Evolutionary conservation across 108 stramenopile species (phyloP).

Genomic region (Discostella pseudostelligera): DNA sequence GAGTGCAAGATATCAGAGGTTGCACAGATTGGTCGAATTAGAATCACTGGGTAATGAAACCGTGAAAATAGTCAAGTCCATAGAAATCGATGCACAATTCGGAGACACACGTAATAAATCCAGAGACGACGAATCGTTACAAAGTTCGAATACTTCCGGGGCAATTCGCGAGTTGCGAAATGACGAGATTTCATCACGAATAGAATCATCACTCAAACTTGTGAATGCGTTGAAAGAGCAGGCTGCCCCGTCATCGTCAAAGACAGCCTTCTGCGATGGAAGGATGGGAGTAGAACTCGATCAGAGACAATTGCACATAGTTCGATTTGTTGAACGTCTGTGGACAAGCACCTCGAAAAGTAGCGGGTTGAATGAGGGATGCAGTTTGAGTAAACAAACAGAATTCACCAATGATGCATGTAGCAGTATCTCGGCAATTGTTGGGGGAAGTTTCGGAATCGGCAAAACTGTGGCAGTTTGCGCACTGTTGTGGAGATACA

Average conservation of each 20-base stretch:
- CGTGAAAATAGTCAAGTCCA: neutral
- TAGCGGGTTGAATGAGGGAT: neutral
- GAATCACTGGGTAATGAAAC: neutral
- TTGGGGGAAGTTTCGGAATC: conserved; percentile 45
- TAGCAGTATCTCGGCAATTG: conserved; percentile 35
- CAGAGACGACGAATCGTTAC: neutral
- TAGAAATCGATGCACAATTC: neutral
- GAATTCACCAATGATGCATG: neutral
- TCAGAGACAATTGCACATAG: conserved; percentile 13
- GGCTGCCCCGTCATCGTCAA: conserved; percentile 7
- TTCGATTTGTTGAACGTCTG: conserved; percentile 37
- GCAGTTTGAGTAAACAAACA: neutral
- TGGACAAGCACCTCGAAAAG: conserved; percentile 12
- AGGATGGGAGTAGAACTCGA: conserved; percentile 23
- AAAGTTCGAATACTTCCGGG: neutral
- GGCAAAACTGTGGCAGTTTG: conserved; percentile 70
- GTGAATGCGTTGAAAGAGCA: conserved; percentile 12
- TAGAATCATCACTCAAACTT: conserved; percentile 8
- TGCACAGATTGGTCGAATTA: conserved; percentile 1
- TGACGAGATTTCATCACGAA: conserved; percentile 19
- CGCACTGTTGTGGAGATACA: conserved; percentile 53
- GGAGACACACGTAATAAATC: neutral
- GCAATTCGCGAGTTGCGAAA: conserved; percentile 8
- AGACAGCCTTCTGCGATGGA: neutral
- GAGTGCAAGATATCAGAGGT: conserved; percentile 4